A percentile compares a stretch with the other conserved stretches of the same genome.
These are phyloP conservation scores for Solanum chacoense DNA, from an alignment of 305 asterid genomes.

Conservation along the genomic window DNA sequence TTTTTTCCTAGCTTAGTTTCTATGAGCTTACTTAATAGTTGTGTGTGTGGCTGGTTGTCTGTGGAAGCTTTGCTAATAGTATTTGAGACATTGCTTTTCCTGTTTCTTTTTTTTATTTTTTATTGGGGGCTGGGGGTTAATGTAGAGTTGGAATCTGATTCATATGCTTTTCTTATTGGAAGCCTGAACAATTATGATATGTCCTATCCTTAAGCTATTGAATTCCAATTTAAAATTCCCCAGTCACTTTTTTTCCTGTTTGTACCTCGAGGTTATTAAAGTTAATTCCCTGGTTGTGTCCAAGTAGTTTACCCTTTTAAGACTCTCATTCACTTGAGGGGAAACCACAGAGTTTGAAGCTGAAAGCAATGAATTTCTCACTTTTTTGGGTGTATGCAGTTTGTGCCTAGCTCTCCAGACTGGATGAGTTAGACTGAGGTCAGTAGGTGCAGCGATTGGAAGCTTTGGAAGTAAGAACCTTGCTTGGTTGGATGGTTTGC, in stretches of 20 bases:
- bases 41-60: background rate
- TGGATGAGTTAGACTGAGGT: constrained; percentile 50
- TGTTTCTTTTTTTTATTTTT: background rate
- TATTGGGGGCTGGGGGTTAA: background rate
- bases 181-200: background rate
- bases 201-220: background rate
- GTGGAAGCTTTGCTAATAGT: background rate
- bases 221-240: background rate
- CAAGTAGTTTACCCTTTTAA: background rate
- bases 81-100: background rate
- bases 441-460: constrained; percentile 46
- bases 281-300: background rate
- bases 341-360: background rate
- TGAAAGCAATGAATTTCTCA: background rate
- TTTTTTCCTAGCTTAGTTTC: background rate
- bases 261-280: background rate
- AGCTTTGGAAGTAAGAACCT: constrained; percentile 35
- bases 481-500: constrained; percentile 52
- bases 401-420: constrained; percentile 68
- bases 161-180: background rate
- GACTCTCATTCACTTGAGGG: background rate
- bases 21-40: background rate
- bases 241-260: background rate
- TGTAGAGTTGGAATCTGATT: background rate
- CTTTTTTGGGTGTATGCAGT: constrained; percentile 29